Base-by-base conservation (phyloP, 2,329 filamentous ascomycete genomes). In the Albifimbria verrucaria region DNA sequence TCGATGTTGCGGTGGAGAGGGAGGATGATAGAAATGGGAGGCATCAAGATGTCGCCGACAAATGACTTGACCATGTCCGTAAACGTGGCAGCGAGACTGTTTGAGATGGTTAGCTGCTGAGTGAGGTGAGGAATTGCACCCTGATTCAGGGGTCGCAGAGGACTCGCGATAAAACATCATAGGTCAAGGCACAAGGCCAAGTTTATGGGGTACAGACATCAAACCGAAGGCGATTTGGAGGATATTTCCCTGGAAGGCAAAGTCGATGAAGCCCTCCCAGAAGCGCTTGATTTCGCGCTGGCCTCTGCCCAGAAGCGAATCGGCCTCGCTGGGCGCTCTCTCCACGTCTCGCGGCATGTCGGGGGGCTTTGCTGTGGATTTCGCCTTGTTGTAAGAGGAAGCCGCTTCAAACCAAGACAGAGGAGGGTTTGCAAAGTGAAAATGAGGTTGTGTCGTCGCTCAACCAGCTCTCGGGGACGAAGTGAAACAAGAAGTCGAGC, bases 201-300 rank as follows among this genome's bases (percentile, higher is more conserved):
- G n/a, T n/a, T n/a, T n/a, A n/a, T n/a, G n/a, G n/a, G n/a, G 56
- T 2, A 69, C 76, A 67, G 64, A 89, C 86, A 91, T 90, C 58
- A 90, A 73, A 59, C 87, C 88, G 60, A 90, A 85, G 17, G 88
- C 88, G 54, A 91, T 87, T 67, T 90, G 85, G 23, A 91, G 77
- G 47, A 90, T 87, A 60, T 90, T 90, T 53, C 88, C 87, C 57
- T 87, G 82, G 51, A 89, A 80, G 0, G 86, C 87, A 68, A 90
- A 91, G 65, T 89, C 86, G 59, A 85, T 67, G 65, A 90, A 90
- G 39, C 84, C 85, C 28, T 81, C 73, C 74, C 81, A 85, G 52
- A 82, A 71, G 54, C 75, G 74, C 56, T 74, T 72, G 22, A 80
- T 78, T 50, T 72, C 72, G 51, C 73, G 68, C 56, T 77, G 71